Percentiles rank a stretch among this genome's conserved stretches.
phyloP scores from a whole-genome alignment of 2,329 filamentous ascomycete species.

The Penicillium italicum region DNA sequence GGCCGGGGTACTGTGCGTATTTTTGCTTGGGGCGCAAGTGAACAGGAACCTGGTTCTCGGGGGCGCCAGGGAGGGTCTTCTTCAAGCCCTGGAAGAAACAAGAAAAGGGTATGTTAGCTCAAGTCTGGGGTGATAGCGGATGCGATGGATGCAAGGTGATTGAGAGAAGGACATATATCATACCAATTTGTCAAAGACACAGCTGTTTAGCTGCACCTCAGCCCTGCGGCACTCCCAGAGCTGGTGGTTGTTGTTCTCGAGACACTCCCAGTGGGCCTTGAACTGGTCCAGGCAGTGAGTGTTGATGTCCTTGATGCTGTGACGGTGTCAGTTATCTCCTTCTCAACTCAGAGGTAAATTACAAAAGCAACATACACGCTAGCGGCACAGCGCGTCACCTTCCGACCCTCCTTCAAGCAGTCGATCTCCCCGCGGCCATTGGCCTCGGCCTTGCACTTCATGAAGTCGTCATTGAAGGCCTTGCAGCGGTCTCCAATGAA shows the following conservation, averaged over 20 bases:
- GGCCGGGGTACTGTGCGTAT: constrained; percentile 40
- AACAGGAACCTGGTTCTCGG: constrained; percentile 66
- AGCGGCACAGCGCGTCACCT: constrained; percentile 92
- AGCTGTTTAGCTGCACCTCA: constrained; percentile 90
- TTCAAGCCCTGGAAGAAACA: constrained; percentile 62
- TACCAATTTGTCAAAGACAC: constrained; percentile 94
- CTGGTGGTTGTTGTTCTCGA: constrained; percentile 97
- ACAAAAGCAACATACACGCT: constrained; percentile 72
- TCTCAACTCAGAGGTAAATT: neutral
- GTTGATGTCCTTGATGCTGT: constrained; percentile 90
- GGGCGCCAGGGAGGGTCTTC: constrained; percentile 73
- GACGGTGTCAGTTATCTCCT: neutral
- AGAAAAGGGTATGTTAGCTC: constrained; percentile 1
- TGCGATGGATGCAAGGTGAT: neutral
- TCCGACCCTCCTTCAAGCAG: constrained; percentile 92
- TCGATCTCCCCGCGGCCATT: constrained; percentile 87
- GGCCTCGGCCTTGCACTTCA: constrained; percentile 98
- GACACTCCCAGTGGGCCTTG: constrained; percentile 87
- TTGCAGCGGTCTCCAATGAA: constrained; percentile 96
- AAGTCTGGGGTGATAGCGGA: neutral
- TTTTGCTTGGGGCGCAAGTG: constrained; percentile 61
- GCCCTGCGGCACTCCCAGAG: constrained; percentile 88
- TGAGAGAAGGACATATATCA: constrained; percentile 33
- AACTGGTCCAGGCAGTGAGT: constrained; percentile 89
- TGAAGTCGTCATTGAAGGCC: constrained; percentile 97